Base-by-base conservation (phyloP, 2,329 filamentous ascomycete genomes). In the Colletotrichum sp. region DNA sequence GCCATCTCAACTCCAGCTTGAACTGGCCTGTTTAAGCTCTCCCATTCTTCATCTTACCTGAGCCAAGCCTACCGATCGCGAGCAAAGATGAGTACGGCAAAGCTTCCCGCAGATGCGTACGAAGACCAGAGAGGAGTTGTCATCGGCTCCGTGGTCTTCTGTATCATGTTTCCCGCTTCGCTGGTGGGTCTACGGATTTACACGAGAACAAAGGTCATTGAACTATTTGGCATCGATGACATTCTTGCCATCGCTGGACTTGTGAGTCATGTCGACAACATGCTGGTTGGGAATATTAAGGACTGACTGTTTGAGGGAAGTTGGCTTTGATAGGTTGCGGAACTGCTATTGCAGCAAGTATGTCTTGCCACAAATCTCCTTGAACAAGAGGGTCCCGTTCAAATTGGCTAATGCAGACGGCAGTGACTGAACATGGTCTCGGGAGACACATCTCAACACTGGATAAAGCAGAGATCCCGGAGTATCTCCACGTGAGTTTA, bases 221-320 rank as follows among this genome's bases (percentile, higher is more conserved):
- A 76, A 24, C 72, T 77, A 29, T 70, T 80, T 24, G 80, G 80
- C 16, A 59, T 77, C 12, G 79, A 81, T 57, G 80, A 81, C 59
- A 74, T 69, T 47, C 72, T 77, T 18, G 78, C 79, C 5, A 76
- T 79, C n/a, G 21, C 72, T 13, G 77, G 78, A 8, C 47, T 80
- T 57, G 79, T 81, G 55, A 66, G 76, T 75, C 12, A 34, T 18
- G 2, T 2, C 4, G 36, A 62, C 11, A 36, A 38, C 15, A 8
- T 16, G 11, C n/a, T 38, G 16, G 34, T 5, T 27, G 11, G 34
- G 36, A 27, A 38, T 4, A 27, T 7, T n/a, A n/a, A 16, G 31
- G 34, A 34, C 34, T 62, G 34, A 62, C 21, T 13, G 6, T 62
- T 21, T 27, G 34, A 62, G 13, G 15, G 55, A 24, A 74, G 69